Evolutionary conservation across 139 green algal species (phyloP), one percentile per base, ranked within the genome.

Genomic region (Chlorella ohadii): DNA sequence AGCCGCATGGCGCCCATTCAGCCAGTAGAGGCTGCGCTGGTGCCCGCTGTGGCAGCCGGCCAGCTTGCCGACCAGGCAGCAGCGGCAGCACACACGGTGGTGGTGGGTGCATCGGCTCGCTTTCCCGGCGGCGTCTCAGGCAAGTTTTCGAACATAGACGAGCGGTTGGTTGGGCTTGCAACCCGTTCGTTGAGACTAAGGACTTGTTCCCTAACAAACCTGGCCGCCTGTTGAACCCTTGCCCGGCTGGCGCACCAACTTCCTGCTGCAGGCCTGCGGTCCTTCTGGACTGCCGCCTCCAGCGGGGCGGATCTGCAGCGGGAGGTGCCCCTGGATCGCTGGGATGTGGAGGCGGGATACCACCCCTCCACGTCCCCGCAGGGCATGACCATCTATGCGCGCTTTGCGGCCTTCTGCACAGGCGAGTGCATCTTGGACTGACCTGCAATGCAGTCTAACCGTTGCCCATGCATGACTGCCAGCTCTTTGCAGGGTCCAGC

Each of bases 371-470:
- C 36, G 2, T 25, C 55, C 17, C 74, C 59, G n/a, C 51, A 16
- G 56, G 57, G 72, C 72, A 63, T 66, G 31, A 31, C 44, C 25
- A 39, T 67, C 0, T 51, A 68, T 31, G 82, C 71, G 23, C 70
- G 91, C 55, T 93, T 94, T 84, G 90, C 74, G 2, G 89, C 88
- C 11, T 97, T 95, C 77, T 84, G 93, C 67, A 7, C 61, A 2
- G 85, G 38, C 55, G 33, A 6, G 31, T 55, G 36, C 16, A 4
- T 23, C 11, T 34, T 28, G 47, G n/a, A n/a, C n/a, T n/a, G n/a
- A n/a, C n/a, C n/a, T n/a, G n/a, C n/a, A n/a, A n/a, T n/a, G n/a
- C n/a, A n/a, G n/a, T n/a, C n/a, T n/a, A n/a, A n/a, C n/a, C n/a
- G n/a, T n/a, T n/a, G n/a, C n/a, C n/a, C n/a, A n/a, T n/a, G n/a